Evolutionary conservation across 1,284 basidiomycete species (phyloP), one percentile per base, ranked within the genome.

Genomic region (Gomphus sp.): DNA sequence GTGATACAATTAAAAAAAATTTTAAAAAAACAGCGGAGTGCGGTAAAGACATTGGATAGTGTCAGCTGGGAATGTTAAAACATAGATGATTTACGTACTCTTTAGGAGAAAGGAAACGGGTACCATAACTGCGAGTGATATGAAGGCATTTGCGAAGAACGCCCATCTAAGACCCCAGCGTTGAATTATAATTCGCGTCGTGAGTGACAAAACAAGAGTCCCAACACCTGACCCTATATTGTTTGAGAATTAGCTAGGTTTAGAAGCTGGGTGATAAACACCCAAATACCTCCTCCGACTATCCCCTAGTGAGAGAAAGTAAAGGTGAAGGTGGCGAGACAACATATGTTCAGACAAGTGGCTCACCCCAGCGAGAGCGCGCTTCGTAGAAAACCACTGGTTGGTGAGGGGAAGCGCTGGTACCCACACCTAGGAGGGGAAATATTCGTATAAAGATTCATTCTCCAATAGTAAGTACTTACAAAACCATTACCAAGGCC

Each of bases 101-200:
- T 68, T 68, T 52, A 75, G 61, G 28, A 73, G 63, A 4, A 70
- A 49, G 4, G 70, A 63, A 14, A 68, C 65, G 4, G 72, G 73
- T 7, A 71, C 51, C 8, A 74, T 65, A 10, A 73, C 65, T 1
- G 64, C 67, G 7, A 69, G 60, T 3, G 70, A 70, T 14, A 74
- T 69, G 25, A 70, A 64, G 7, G 71, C 74, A 60, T 72, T 71
- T 61, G 71, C 69, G 60, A 72, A 65, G 33, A 71, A 64, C 1
- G 71, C 67, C 66, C 66, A 70, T 58, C 69, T 70, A 41, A 73
- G 66, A 25, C 68, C 67, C 14, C 70, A 51, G 9, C 55, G 53
- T 41, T 69, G 66, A 12, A 74, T 65, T 3, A 67, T 60, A 31
- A 31, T 39, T 2, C 70, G 69, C 1, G 71, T 71, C 4, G 66